Evolutionary conservation across 2,329 filamentous ascomycete genomes (phyloP).

Genomic region (Trichoderma sp.): DNA sequence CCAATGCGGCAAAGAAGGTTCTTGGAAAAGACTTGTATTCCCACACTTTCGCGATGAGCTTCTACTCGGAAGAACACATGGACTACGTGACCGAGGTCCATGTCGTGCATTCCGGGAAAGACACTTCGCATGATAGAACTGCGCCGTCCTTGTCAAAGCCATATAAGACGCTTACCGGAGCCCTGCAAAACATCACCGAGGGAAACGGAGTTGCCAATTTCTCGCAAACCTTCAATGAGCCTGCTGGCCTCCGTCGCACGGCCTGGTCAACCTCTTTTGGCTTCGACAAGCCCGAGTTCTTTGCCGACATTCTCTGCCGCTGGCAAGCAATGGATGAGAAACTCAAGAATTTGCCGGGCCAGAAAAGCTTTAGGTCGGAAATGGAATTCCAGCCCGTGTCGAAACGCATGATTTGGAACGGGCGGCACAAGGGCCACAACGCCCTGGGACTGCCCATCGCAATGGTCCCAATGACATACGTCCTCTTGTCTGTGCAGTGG

Average conservation of each 20-base stretch:
- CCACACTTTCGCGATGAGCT: slow-evolving; percentile 34
- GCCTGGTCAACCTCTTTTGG: slow-evolving; percentile 39
- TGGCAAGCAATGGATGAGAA: slow-evolving; percentile 33
- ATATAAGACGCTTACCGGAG: slow-evolving; percentile 33
- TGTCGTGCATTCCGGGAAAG: slow-evolving; percentile 31
- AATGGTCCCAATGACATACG: slow-evolving; percentile 41
- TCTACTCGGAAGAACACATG: slow-evolving; percentile 16
- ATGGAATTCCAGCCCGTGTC: slow-evolving; percentile 47
- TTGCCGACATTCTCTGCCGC: slow-evolving; percentile 37
- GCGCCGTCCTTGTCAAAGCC: slow-evolving; percentile 34
- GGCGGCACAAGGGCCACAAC: slow-evolving; percentile 47
- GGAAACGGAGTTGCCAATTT: slow-evolving; percentile 36
- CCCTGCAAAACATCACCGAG: slow-evolving; percentile 32
- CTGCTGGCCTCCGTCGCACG: slow-evolving; percentile 36
- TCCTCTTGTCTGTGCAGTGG: slow-evolving; percentile 40
- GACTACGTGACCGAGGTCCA: slow-evolving; percentile 29
- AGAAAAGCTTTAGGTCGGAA: slow-evolving; percentile 29
- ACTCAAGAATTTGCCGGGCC: slow-evolving; percentile 28
- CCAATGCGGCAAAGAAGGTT: slow-evolving; percentile 29
- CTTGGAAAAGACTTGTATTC: slow-evolving; percentile 32
- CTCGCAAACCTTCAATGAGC: slow-evolving; percentile 32
- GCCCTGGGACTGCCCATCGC: slow-evolving; percentile 44
- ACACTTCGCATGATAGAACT: not conserved
- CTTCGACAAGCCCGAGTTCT: slow-evolving; percentile 33
- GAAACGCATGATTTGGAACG: slow-evolving; percentile 39